Evolutionary conservation across 371 early-diverging fungal species (phyloP), one percentile per base, ranked within the genome.

Genomic region (Mortierella polycephala): DNA sequence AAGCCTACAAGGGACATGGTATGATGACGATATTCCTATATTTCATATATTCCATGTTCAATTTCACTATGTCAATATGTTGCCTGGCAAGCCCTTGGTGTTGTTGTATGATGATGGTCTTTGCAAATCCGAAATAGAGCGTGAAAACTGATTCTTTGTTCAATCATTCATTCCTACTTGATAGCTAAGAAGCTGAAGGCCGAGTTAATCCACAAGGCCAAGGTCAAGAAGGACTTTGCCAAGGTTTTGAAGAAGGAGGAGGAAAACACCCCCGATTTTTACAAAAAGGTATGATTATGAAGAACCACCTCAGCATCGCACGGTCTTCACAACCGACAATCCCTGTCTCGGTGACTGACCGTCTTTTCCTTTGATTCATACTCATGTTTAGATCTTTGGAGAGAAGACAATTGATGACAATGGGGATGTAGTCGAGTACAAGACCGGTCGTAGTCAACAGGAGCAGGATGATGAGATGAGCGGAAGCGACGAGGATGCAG

Each of bases 391-490:
- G 89, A 88, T 89, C 57, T 89, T 89, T 83, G 84, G 84, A 49
- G 89, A 88, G 59, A 77, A 75, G 41, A 89, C 89, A 12, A 88
- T 89, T 64, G 88, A 88, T 57, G 85, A 87, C 40, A 79, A 88
- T 13, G 89, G 88, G 50, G 88, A 89, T 41, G 70, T 88, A 14
- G 84, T 89, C 8, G 85, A 82, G 47, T 85, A 86, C 74, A 68
- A 80, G 30, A 49, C 65, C 8, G 67, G 51, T 1, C 57, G 67
- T 10, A 66, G 44, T 21, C 82, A 84, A 21, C 85, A 85, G 14
- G 69, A 54, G 5, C 53, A 64, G 0, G 21, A 46, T 37, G 85
- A 84, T 30, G 86, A 86, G n/a, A 75, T 50, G 79, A 53, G 54
- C 23, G 71, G 70, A 57, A 55, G 70, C 41, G 69, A 61, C 14